Percentiles rank a stretch among this genome's conserved stretches.
phyloP scores from a whole-genome alignment of 163 green algal species.

The Chloromonas sp. region DNA sequence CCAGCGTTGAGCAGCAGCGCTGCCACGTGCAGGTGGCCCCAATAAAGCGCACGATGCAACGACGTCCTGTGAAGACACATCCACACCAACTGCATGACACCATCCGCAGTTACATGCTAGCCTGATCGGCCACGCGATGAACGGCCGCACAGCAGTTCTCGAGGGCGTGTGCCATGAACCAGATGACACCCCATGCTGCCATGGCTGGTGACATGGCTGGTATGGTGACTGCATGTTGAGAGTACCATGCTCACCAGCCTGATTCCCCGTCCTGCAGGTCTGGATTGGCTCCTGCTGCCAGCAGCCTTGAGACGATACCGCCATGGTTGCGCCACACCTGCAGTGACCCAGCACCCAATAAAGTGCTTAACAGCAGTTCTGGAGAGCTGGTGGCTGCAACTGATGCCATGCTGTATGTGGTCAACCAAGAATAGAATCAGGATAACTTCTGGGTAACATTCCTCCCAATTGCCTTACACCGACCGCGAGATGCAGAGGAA shows the following conservation, averaged over 20 bases:
- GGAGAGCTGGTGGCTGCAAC: not conserved
- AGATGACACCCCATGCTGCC: too few species aligned
- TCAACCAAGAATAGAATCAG: slow-evolving; percentile 7
- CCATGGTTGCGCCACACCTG: slow-evolving; percentile 44
- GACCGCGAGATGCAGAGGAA: slow-evolving; percentile 29
- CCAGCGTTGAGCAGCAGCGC: slow-evolving; percentile 59
- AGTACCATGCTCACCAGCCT: slow-evolving; percentile 51
- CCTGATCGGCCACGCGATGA: too few species aligned
- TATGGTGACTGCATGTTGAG: too few species aligned
- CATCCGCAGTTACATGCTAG: too few species aligned
- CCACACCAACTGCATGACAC: too few species aligned
- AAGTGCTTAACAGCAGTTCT: too few species aligned
- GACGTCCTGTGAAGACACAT: slow-evolving; percentile 43
- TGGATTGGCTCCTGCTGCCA: slow-evolving; percentile 43
- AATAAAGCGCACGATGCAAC: slow-evolving; percentile 83
- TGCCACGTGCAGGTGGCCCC: slow-evolving; percentile 63
- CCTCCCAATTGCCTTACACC: too few species aligned
- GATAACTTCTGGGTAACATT: too few species aligned
- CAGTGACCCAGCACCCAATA: not conserved
- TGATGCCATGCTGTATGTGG: not conserved
- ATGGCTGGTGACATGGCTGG: too few species aligned
- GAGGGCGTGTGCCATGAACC: too few species aligned
- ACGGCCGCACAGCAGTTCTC: too few species aligned
- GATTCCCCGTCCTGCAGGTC: slow-evolving; percentile 62
- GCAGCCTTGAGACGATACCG: slow-evolving; percentile 41